These are phyloP conservation scores for Smithsoniella earleae DNA, from an alignment of 163 green algal species.

Conservation along the genomic window DNA sequence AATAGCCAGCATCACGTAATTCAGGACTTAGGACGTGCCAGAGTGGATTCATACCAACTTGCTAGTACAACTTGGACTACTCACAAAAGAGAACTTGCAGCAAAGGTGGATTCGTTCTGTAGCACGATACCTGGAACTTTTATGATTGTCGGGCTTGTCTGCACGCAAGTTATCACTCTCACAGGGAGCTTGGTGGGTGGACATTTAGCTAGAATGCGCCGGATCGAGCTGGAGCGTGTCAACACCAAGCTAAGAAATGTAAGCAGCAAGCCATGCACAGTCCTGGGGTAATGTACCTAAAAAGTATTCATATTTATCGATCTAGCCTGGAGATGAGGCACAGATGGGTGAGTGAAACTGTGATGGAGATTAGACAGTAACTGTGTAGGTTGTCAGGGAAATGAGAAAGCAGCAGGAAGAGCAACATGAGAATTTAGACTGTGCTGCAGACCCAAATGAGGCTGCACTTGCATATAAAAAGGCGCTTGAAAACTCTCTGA, in stretches of 20 bases:
- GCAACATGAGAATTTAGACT: neutral
- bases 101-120: too few species aligned
- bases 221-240: neutral
- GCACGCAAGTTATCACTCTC: slow-evolving; percentile 11
- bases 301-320: neutral
- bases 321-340: neutral
- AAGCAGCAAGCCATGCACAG: too few species aligned
- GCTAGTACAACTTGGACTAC: too few species aligned
- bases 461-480: neutral
- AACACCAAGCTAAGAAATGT: slow-evolving; percentile 21
- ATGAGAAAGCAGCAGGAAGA: slow-evolving; percentile 17
- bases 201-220: slow-evolving; percentile 9
- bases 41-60: too few species aligned
- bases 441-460: slow-evolving; percentile 10
- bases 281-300: neutral
- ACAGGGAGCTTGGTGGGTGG: slow-evolving; percentile 14
- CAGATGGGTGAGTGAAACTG: neutral
- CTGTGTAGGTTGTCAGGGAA: slow-evolving; percentile 2
- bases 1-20: too few species aligned
- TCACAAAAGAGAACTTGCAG: too few species aligned
- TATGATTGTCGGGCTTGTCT: neutral
- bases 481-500: slow-evolving; percentile 2
- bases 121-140: neutral
- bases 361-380: too few species aligned
- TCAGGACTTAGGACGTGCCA: too few species aligned